Percentiles rank a stretch among this genome's conserved stretches.
phyloP scores from a whole-genome alignment of 2,329 filamentous ascomycete species.

The Paraphaeosphaeria minitans region DNA sequence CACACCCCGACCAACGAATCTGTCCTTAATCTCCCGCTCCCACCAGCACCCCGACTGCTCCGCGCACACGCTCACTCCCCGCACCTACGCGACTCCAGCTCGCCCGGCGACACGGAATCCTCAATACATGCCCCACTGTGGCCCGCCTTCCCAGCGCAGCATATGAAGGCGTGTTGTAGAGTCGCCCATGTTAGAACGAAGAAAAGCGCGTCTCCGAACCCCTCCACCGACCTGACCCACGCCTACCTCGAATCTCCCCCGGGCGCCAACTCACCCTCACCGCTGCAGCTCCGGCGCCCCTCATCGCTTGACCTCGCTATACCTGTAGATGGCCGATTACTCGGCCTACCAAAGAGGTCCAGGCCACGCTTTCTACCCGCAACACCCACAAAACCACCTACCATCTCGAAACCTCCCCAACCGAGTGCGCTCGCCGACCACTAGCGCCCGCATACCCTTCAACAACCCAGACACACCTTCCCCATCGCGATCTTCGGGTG shows the following conservation, averaged over 20 bases:
- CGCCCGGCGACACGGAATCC: slow-evolving; percentile 19
- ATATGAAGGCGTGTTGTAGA: slow-evolving; percentile 40
- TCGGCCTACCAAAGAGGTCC: slow-evolving; percentile 67
- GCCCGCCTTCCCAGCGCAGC: slow-evolving; percentile 35
- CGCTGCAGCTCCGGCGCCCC: slow-evolving; percentile 38
- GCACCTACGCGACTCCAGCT: slow-evolving; percentile 2
- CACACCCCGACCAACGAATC: slow-evolving; percentile 6
- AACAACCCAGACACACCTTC: slow-evolving; percentile 59
- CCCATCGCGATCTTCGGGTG: slow-evolving; percentile 62
- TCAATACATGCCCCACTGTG: slow-evolving; percentile 35
- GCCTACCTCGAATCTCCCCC: slow-evolving; percentile 27
- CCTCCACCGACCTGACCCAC: slow-evolving; percentile 49
- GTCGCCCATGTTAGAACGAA: slow-evolving; percentile 57
- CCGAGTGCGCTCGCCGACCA: slow-evolving; percentile 55
- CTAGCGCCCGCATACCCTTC: slow-evolving; percentile 51
- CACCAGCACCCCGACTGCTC: slow-evolving; percentile 15
- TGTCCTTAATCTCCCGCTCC: neutral
- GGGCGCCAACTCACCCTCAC: slow-evolving; percentile 28
- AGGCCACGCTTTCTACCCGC: slow-evolving; percentile 64
- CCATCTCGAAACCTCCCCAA: slow-evolving; percentile 52
- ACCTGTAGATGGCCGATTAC: slow-evolving; percentile 69
- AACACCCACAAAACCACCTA: slow-evolving; percentile 56
- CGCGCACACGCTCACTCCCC: slow-evolving; percentile 19
- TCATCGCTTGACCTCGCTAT: slow-evolving; percentile 28
- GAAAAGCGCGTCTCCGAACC: slow-evolving; percentile 53